Percentiles rank a stretch among this genome's conserved stretches.
These are phyloP conservation scores for Puccinia hordei DNA, from an alignment of 1,284 basidiomycete genomes.

Conservation along the genomic window DNA sequence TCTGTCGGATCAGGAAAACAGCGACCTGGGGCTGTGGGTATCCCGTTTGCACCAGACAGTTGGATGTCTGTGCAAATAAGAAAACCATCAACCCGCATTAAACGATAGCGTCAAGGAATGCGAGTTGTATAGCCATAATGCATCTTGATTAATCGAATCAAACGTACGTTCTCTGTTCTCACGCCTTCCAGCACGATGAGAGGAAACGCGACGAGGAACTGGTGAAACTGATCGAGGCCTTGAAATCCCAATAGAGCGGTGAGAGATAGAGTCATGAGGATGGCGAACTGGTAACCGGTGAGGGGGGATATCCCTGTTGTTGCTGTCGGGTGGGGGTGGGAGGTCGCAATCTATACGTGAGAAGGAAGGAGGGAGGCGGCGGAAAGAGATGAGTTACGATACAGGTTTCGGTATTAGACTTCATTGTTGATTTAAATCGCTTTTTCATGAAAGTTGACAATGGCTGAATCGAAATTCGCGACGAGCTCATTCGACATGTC, in stretches of 20 bases:
- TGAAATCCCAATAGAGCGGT: conserved; percentile 6
- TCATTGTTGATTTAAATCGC: conserved; percentile 21
- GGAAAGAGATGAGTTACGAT: conserved; percentile 45
- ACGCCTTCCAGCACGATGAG: conserved; percentile 8
- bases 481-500: conserved; percentile 26
- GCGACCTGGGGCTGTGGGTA: conserved; percentile 33
- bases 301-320: neutral
- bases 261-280: conserved; percentile 1
- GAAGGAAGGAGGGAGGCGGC: conserved; percentile 25
- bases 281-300: conserved; percentile 10
- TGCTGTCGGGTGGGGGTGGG: conserved; percentile 3
- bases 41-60: conserved; percentile 34
- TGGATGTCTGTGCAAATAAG: conserved; percentile 24
- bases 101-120: neutral
- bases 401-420: conserved; percentile 10
- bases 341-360: conserved; percentile 16
- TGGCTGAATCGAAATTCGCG: conserved; percentile 16
- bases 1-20: conserved; percentile 17
- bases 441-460: conserved; percentile 26
- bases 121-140: neutral
- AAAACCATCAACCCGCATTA: conserved; percentile 1
- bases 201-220: conserved; percentile 25
- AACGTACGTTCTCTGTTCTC: conserved; percentile 38
- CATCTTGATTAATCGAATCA: neutral
- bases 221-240: conserved; percentile 37